These are phyloP conservation scores for Dendrothele bispora DNA, from an alignment of 768 basidiomycete genomes.

Conservation along the genomic window DNA sequence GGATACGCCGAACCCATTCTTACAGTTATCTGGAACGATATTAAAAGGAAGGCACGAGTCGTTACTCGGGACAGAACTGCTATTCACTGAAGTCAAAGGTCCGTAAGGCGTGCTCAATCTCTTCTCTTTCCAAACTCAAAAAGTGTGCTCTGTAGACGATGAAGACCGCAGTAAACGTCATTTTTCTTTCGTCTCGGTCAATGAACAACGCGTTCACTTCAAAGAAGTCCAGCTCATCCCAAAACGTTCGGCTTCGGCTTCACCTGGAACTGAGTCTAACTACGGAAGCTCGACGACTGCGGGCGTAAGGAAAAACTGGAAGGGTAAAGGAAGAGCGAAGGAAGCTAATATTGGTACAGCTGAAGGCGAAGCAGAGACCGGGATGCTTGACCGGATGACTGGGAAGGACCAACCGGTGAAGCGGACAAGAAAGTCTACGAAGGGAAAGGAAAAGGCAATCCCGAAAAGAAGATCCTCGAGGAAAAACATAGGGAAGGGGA, in stretches of 20 bases:
- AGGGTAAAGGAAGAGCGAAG: background rate
- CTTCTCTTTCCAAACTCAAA: background rate
- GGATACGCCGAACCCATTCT: conserved; percentile 73
- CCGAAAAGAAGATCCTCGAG: background rate
- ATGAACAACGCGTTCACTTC: conserved; percentile 71
- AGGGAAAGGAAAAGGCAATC: background rate
- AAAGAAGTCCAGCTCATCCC: conserved; percentile 22
- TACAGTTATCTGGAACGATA: conserved; percentile 76
- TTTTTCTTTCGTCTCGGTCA: conserved; percentile 57
- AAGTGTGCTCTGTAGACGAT: conserved; percentile 32
- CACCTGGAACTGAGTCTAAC: background rate
- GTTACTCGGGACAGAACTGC: conserved; percentile 72
- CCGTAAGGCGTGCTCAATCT: conserved; percentile 7
- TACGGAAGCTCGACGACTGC: background rate
- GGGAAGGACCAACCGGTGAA: background rate
- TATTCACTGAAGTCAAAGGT: conserved; percentile 75
- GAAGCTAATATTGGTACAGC: background rate
- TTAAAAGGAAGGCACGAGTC: conserved; percentile 68
- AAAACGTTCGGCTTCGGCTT: conserved; percentile 2
- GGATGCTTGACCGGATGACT: conserved; percentile 2
- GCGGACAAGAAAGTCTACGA: background rate
- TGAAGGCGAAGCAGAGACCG: background rate
- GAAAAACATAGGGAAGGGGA: conserved; percentile 4
- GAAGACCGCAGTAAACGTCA: conserved; percentile 49
- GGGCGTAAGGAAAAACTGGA: background rate